These are phyloP conservation scores for Uromyces viciae-fabae DNA, from an alignment of 1,284 basidiomycete species.

Conservation along the genomic window DNA sequence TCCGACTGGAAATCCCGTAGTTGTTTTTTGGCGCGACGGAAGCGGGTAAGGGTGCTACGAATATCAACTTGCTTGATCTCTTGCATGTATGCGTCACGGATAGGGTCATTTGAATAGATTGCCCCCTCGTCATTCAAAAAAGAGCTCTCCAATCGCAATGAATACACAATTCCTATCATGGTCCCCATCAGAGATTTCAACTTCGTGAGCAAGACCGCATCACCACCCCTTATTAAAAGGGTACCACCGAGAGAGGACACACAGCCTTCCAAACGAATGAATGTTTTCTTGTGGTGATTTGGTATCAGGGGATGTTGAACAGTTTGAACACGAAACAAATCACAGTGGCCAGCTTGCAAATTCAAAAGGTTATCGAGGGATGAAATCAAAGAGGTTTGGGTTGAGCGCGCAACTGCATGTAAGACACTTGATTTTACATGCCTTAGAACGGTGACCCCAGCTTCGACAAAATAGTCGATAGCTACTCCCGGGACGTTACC, in stretches of 20 bases:
- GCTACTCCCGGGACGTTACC: constrained; percentile 87
- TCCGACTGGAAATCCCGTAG: background rate
- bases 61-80: constrained; percentile 13
- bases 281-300: constrained; percentile 76
- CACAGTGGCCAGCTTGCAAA: constrained; percentile 82
- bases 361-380: constrained; percentile 93
- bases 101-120: constrained; percentile 5
- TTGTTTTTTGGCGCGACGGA: constrained; percentile 33
- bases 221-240: constrained; percentile 83
- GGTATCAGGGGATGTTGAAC: constrained; percentile 89
- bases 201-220: constrained; percentile 70
- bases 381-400: constrained; percentile 88
- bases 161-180: constrained; percentile 80
- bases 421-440: constrained; percentile 84
- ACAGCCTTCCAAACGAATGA: constrained; percentile 96
- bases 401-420: constrained; percentile 83
- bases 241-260: constrained; percentile 88
- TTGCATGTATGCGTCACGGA: background rate
- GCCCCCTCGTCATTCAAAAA: constrained; percentile 78
- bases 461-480: constrained; percentile 78
- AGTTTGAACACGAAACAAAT: constrained; percentile 82
- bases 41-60: constrained; percentile 24
- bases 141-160: constrained; percentile 88
- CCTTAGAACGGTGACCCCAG: constrained; percentile 85
- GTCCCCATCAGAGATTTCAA: constrained; percentile 90